Conservation (phyloP, 2,329 filamentous ascomycete species). For the Aspergillus aculeatinus region DNA sequence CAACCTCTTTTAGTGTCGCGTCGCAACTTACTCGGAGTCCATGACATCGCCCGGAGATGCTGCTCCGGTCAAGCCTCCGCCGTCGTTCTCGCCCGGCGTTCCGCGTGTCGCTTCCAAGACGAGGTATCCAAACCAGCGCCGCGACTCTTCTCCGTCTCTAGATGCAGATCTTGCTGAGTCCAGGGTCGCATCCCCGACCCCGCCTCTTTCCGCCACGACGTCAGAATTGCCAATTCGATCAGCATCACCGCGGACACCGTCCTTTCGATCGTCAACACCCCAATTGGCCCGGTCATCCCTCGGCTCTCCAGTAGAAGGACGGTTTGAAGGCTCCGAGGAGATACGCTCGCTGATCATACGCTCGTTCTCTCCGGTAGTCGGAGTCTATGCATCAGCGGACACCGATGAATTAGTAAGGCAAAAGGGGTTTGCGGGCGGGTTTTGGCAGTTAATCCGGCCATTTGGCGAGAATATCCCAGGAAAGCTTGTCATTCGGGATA, state of each 20-base stretch:
- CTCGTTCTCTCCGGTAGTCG: constrained; percentile 85
- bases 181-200: constrained; percentile 58
- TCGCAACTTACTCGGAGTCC: constrained; percentile 44
- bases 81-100: constrained; percentile 66
- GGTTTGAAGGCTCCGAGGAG: constrained; percentile 55
- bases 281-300: constrained; percentile 49
- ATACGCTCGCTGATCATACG: constrained; percentile 68
- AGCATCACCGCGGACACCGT: constrained; percentile 63
- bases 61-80: constrained; percentile 65
- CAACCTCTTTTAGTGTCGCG: constrained; percentile 17
- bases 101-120: constrained; percentile 61
- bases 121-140: constrained; percentile 51
- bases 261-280: constrained; percentile 56
- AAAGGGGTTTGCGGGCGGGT: constrained; percentile 80
- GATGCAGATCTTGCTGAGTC: constrained; percentile 50
- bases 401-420: constrained; percentile 75
- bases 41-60: constrained; percentile 70
- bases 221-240: constrained; percentile 68
- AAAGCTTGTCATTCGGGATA: constrained; percentile 87
- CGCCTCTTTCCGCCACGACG: constrained; percentile 56
- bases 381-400: constrained; percentile 81
- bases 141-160: constrained; percentile 51
- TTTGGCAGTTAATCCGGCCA: constrained; percentile 82
- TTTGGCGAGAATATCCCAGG: constrained; percentile 88
- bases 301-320: constrained; percentile 52